Evolutionary conservation across 306 rosid genomes (phyloP), one percentile per base, ranked within the genome.

Genomic region (Herpetospermum pedunculosum): DNA sequence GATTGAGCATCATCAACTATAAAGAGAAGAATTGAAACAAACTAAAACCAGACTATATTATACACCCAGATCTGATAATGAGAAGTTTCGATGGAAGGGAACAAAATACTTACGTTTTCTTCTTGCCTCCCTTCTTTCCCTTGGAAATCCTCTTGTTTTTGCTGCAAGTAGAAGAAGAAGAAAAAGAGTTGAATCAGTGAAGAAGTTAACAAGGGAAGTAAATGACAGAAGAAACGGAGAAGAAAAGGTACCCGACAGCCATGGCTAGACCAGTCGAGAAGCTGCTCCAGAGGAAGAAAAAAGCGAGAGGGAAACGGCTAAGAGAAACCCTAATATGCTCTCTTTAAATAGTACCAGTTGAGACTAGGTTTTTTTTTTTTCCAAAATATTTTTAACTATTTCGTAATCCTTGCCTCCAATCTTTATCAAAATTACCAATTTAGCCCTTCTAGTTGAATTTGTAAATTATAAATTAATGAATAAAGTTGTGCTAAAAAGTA

Each of bases 121-220:
- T 94, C 89, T 94, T 94, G 81, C 97, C 94, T 67, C 99, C 99
- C 84, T 94, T 94, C 88, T 91, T 94, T 1, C 97, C 97, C 74
- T 94, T 94, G 10, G 99, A 94, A 76, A 94, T 94, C 41, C 99
- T 70, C 91, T 94, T 94, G 82, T 94, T 94, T 80, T 94, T 94
- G 0, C 98, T 95, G 55, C 57, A 52, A 41, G 53, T 53, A 38
- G 26, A 35, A 72, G 74, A 26, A 69, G 21, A 48, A n/a, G n/a
- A n/a, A 29, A 43, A 11, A 28, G 0, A 26, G 54, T 70, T 8
- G 35, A 14, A 28, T 26, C 54, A 46, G 41, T 70, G 37, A 18
- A 70, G 13, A 70, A 8, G 1, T 10, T 15, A 29, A 28, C n/a
- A 28, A 18, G 21, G 29, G 1, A 16, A 29, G 11, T 3, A 19